Evolutionary conservation across 2,329 filamentous ascomycete genomes (phyloP), one percentile per base, ranked within the genome.

Genomic region (Botrytis fabae): DNA sequence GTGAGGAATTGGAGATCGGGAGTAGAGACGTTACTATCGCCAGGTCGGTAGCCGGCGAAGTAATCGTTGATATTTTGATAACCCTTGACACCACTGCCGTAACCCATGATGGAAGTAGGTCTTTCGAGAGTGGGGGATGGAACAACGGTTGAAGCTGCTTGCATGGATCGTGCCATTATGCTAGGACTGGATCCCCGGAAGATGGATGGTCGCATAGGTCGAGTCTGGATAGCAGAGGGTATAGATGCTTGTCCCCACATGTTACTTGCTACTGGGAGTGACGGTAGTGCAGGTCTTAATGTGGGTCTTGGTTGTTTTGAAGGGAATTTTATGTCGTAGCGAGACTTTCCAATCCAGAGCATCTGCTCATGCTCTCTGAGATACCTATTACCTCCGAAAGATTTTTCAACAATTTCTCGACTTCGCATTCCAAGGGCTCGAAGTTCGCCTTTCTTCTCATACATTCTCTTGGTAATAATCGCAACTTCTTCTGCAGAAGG

Each of bases 311-410:
- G 62, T 14, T 57, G 10, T n/a, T 20, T 22, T 4, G 44, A 59
- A 20, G 73, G 42, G 48, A 38, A 65, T 46, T 72, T 68, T 22
- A 69, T 6, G 32, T 72, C 70, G 40, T 72, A 40, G 22, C 69
- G 74, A 63, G 65, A 54, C 32, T 80, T 80, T 42, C 78, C 78
- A 46, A 84, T 84, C 86, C 86, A 88, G 73, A 87, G 85, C 85
- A 86, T 88, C 77, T 90, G 88, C 78, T 90, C 88, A 78, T 90
- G 88, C 78, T 89, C 88, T 54, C 89, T 85, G 38, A 90, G 84
- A 78, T 90, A 90, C 0, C 88, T 84, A 61, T 89, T 86, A 4
- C 88, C 87, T 68, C 85, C 85, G 79, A 90, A 90, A 20, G 85
- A 87, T 75, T 88, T 87, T 71, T 88, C 85, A 5, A 90, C 88